Base-by-base conservation (phyloP, 2,329 filamentous ascomycete genomes). In the Colletotrichum sp. region DNA sequence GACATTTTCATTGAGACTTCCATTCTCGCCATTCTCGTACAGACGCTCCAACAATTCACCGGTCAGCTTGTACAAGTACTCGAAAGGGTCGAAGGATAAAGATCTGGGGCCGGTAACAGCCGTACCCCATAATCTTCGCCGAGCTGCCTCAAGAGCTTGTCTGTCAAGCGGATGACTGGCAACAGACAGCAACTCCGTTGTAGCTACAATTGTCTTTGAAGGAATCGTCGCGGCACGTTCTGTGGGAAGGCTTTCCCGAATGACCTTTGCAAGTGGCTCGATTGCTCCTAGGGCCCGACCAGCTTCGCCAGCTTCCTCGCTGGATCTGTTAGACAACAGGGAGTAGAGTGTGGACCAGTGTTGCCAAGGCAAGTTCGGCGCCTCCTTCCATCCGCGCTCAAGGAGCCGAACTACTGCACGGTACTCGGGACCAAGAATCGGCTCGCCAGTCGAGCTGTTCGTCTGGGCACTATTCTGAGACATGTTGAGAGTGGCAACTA, bases 401-500 rank as follows among this genome's bases (percentile, higher is more conserved):
- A 98, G 87, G 39, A 98, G 90, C 21, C 90, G 92, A 18, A 93
- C 88, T 28, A 94, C 86, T 68, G 94, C 91, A 10, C 94, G 92
- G 78, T 95, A 96, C 72, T 95, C 93, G 13, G 92, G 91, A 16
- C 93, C 91, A 70, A 93, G 82, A 44, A 91, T 86, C 74, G 88
- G 84, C 10, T 88, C 86, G 36, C 79, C 82, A 10, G 80, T 80
- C 16, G 85, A 89, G 78, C 83, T 85, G 65, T 81, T 86, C 21
- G 83, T 85, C 39, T 83, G 84, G 68, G 81, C 77, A 77, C 83
- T 87, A 71, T 79, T 79, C 82, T 87, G 82, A 34, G 78, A 76
- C 21, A 91, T 81, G 32, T 87, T 85, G 9, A 76, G 55, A 26
- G 66, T 76, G 26, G 72, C 44, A 13, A 60, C 30, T 8, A 75